These are phyloP conservation scores for Lobulomyces angularis DNA, from an alignment of 192 early-diverging fungal species.

Conservation along the genomic window DNA sequence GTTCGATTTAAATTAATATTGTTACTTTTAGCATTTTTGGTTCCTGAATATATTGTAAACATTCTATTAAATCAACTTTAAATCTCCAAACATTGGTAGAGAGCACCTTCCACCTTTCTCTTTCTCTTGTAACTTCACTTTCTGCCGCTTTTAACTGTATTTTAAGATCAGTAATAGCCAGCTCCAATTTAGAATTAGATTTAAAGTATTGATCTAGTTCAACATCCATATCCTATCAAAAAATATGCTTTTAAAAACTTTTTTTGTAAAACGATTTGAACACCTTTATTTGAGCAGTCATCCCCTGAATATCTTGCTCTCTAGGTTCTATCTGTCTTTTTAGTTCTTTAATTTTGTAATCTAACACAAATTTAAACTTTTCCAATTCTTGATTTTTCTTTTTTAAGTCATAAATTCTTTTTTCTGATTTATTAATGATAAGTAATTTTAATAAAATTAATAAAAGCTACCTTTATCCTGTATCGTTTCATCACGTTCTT, in stretches of 20 bases:
- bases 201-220: slow-evolving; percentile 48
- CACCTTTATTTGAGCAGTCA: slow-evolving; percentile 51
- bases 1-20: not conserved
- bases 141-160: slow-evolving; percentile 43
- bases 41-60: slow-evolving; percentile 43
- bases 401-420: slow-evolving; percentile 50
- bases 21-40: slow-evolving; percentile 44
- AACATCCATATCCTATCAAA: slow-evolving; percentile 38
- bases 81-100: slow-evolving; percentile 31
- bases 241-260: slow-evolving; percentile 4
- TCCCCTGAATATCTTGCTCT: slow-evolving; percentile 43
- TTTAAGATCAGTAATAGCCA: slow-evolving; percentile 42
- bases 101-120: slow-evolving; percentile 19
- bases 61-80: slow-evolving; percentile 43
- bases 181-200: slow-evolving; percentile 37
- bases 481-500: slow-evolving; percentile 51
- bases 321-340: slow-evolving; percentile 51
- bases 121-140: slow-evolving; percentile 40
- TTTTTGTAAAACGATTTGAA: not conserved
- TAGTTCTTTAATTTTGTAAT: slow-evolving; percentile 56
- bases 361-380: slow-evolving; percentile 57
- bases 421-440: no score
- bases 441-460: no score
- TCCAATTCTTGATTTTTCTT: slow-evolving; percentile 60
- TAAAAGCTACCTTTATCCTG: no score